A percentile compares a stretch with the other conserved stretches of the same genome.
phyloP scores from a whole-genome alignment of 2,329 filamentous ascomycete genomes.

The Colletotrichum sp. region DNA sequence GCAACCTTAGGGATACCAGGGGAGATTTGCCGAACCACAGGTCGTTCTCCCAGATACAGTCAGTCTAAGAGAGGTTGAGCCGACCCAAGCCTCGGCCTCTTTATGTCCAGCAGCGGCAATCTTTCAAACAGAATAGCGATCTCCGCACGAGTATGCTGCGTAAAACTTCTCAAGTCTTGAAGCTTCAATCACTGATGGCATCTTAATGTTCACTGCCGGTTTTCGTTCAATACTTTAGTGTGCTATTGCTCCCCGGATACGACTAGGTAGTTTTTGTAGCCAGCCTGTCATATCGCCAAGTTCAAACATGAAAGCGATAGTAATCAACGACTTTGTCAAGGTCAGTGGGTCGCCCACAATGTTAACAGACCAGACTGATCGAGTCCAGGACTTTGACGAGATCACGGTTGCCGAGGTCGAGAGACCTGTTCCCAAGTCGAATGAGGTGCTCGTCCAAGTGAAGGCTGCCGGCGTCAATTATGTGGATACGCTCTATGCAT shows the following conservation, averaged over 20 bases:
- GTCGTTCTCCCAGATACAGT: not conserved
- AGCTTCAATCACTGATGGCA: not conserved
- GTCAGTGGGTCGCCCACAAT: conserved; percentile 4
- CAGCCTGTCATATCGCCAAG: not conserved
- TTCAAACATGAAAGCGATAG: conserved; percentile 31
- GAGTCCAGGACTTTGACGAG: conserved; percentile 23
- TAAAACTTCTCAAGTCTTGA: not conserved
- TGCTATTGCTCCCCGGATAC: not conserved
- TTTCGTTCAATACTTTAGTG: not conserved
- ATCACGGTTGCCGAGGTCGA: conserved; percentile 29
- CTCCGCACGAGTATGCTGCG: not conserved
- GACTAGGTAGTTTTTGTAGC: not conserved
- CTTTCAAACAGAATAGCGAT: not conserved
- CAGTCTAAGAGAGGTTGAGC: not conserved
- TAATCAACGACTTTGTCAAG: conserved; percentile 30
- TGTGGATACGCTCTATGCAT: conserved; percentile 62
- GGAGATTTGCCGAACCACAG: not conserved
- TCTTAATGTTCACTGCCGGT: not conserved
- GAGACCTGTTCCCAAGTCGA: conserved; percentile 12
- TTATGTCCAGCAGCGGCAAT: not conserved
- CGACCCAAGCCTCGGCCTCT: not conserved
- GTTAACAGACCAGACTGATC: not conserved
- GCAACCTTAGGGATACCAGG: not conserved
- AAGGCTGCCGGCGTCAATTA: conserved; percentile 64
- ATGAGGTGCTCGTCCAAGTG: conserved; percentile 39